Evolutionary conservation across 1,284 basidiomycete species (phyloP).

Genomic region (Sporisorium reilianum): DNA sequence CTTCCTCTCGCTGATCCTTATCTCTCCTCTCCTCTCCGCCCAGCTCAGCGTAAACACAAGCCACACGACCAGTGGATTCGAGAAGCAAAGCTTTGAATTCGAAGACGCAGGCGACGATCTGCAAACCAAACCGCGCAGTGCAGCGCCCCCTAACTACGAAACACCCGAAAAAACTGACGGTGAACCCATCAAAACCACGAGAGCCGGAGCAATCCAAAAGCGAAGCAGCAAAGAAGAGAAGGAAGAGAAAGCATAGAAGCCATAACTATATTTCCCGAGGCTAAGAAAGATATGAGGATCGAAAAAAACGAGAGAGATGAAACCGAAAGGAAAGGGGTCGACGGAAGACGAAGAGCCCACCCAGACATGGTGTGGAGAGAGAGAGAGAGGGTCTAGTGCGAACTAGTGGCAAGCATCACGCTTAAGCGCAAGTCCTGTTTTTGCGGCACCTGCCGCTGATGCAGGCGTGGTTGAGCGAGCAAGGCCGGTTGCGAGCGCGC

Average conservation of each 20-base stretch:
- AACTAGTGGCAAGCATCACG: not conserved
- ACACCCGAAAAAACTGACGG: too few species aligned
- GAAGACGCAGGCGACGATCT: not conserved
- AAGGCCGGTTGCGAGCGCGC: slow-evolving; percentile 24
- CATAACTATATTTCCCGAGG: slow-evolving; percentile 7
- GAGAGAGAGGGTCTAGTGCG: slow-evolving; percentile 19
- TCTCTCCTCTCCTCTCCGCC: not conserved
- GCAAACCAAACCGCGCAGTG: too few species aligned
- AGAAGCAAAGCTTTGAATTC: not conserved
- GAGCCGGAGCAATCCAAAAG: not conserved
- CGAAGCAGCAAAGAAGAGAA: not conserved
- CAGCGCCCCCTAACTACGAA: too few species aligned
- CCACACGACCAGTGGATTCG: not conserved
- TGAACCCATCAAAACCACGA: too few species aligned
- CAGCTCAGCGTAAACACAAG: not conserved
- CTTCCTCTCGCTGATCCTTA: not conserved
- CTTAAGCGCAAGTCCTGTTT: slow-evolving; percentile 34
- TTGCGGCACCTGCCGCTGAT: slow-evolving; percentile 18
- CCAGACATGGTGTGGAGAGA: not conserved
- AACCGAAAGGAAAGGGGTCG: not conserved
- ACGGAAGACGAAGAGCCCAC: not conserved
- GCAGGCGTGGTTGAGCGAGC: slow-evolving; percentile 34
- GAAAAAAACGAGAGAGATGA: not conserved
- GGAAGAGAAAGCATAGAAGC: not conserved
- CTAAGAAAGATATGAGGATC: not conserved